Base-by-base conservation (phyloP, 495 filamentous ascomycete genomes). In the Pyronema domesticum region DNA sequence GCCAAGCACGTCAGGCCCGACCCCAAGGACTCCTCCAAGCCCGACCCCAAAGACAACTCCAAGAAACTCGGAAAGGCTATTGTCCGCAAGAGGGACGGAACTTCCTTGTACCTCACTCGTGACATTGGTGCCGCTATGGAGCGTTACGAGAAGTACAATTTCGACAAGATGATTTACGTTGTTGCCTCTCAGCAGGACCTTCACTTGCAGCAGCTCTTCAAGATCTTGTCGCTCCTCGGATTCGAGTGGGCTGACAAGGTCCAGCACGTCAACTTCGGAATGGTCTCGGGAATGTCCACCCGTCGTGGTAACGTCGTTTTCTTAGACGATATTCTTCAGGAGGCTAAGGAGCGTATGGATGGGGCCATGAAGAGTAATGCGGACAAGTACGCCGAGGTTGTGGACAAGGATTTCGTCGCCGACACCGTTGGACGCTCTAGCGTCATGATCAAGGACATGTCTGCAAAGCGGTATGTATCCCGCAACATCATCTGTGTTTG, bases 101-200 rank as follows among this genome's bases (percentile, higher is more conserved):
- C 77, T 6, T 76, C 76, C 10, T 68, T 80, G 33, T 83, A 83
- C 57, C 72, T 82, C 37, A 81, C 78, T 35, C 76, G 80, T 50
- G 79, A 82, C 65, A 78, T 82, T 48, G 75, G 74, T 53, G 78
- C 80, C 57, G 75, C 80, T 11, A 67, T 81, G 35, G 68, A 71
- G 39, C 74, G 79, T 17, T 65, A 76, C 57, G 71, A 78, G 11
- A 76, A 80, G 63, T 80, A 80, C 64, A 57, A 75, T n/a, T 81
- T 80, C 53, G 79, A 82, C 65, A 70, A 79, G 55, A 81, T 82
- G 79, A 80, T 82, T 43, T 82, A 81, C 55, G 79, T 81, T 23
- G 78, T 82, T 10, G 78, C 78, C 4, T 74, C 71, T 5, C 69
- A 73, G 37, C 77, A 81, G 55, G 77, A 80, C 58, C 66, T 79